Conservation (phyloP, 2,329 filamentous ascomycete species). For the Ustilaginoidea virens region DNA sequence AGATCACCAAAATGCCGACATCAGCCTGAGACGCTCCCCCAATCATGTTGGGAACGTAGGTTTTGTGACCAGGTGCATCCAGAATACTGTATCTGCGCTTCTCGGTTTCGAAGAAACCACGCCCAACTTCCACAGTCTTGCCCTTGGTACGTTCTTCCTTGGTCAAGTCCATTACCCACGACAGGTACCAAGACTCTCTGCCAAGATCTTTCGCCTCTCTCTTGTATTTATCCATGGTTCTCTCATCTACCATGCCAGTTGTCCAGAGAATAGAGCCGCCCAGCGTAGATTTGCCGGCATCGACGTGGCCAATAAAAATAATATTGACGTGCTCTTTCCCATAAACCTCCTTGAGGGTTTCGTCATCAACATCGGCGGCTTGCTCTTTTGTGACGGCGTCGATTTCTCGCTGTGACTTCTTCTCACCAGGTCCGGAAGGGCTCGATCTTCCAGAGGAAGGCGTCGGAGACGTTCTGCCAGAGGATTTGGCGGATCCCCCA, state of each 20-base stretch:
- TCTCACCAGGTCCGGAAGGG: conserved; percentile 43
- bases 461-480: conserved; percentile 64
- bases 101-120: conserved; percentile 93
- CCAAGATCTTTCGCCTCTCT: conserved; percentile 90
- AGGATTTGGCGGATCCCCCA: conserved; percentile 24
- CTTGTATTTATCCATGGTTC: conserved; percentile 97
- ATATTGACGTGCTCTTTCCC: conserved; percentile 90
- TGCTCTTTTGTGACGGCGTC: conserved; percentile 78
- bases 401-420: conserved; percentile 45
- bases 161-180: conserved; percentile 93
- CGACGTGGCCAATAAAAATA: conserved; percentile 95
- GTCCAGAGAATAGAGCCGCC: conserved; percentile 86
- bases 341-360: conserved; percentile 83
- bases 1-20: conserved; percentile 90
- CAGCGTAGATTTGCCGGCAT: conserved; percentile 93
- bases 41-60: conserved; percentile 96
- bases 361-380: conserved; percentile 52
- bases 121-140: conserved; percentile 94
- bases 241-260: conserved; percentile 98
- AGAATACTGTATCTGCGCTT: conserved; percentile 93
- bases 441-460: conserved; percentile 76
- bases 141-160: conserved; percentile 94
- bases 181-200: conserved; percentile 96
- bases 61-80: conserved; percentile 95
- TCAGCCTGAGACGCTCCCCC: conserved; percentile 87